These are phyloP conservation scores for Trichoderma asperellum DNA, from an alignment of 2,329 filamentous ascomycete species.

Conservation along the genomic window DNA sequence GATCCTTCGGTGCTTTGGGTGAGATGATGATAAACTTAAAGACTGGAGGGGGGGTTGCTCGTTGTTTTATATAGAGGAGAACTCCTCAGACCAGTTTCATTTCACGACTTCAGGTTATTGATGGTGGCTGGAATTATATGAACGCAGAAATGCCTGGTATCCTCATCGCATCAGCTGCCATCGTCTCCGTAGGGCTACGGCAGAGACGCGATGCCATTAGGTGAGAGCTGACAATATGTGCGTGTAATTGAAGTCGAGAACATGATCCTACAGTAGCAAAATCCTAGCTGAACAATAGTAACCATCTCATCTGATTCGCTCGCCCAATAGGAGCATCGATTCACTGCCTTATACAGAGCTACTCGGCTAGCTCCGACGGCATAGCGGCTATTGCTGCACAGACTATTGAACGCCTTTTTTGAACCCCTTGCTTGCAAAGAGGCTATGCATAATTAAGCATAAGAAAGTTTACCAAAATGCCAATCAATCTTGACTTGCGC, in stretches of 20 bases:
- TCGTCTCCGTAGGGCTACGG: neutral
- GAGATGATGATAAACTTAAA: no score
- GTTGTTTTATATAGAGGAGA: no score
- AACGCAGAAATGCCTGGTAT: no score
- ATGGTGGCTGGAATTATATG: no score
- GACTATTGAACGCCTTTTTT: constrained; percentile 7
- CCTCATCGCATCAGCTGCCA: no score
- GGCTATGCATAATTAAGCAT: neutral
- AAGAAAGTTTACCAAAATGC: neutral
- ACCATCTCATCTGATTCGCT: neutral
- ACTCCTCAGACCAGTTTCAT: no score
- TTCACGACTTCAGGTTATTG: no score
- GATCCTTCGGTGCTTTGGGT: no score
- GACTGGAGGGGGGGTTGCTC: no score
- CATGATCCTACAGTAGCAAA: neutral
- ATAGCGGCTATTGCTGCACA: constrained; percentile 5
- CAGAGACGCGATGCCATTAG: neutral
- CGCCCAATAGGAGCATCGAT: neutral
- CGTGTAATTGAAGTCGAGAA: neutral
- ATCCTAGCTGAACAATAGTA: neutral
- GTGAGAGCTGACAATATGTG: neutral
- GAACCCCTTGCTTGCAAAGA: neutral
- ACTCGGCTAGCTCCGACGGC: neutral
- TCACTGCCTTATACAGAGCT: neutral
- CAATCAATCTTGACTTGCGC: no score